Percentiles rank a stretch among this genome's conserved stretches.
Conservation (phyloP, 768 basidiomycete species). For the Daedalea quercina region DNA sequence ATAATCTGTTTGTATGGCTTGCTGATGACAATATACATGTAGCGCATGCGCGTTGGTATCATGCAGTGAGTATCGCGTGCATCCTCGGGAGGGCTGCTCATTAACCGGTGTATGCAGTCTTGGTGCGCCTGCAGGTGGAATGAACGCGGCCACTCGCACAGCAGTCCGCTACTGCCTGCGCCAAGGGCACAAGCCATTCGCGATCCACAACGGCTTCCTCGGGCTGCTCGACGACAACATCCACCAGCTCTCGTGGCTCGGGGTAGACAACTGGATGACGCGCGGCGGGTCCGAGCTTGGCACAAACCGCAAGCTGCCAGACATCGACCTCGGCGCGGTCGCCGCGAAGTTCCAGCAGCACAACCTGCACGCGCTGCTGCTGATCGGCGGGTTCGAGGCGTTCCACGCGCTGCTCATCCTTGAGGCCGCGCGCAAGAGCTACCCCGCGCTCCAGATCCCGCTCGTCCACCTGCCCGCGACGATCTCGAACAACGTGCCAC, state of each 20-base stretch:
- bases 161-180: conserved; percentile 89
- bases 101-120: conserved; percentile 42
- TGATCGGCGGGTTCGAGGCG: conserved; percentile 97
- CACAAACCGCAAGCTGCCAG: conserved; percentile 87
- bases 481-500: conserved; percentile 95
- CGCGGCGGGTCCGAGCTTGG: conserved; percentile 97
- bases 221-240: conserved; percentile 90
- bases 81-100: background rate
- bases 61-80: conserved; percentile 57
- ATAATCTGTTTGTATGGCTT: background rate
- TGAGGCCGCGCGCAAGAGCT: conserved; percentile 72
- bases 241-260: conserved; percentile 86
- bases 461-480: conserved; percentile 96
- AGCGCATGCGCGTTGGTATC: conserved; percentile 77
- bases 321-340: conserved; percentile 78
- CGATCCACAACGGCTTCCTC: conserved; percentile 92
- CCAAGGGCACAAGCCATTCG: conserved; percentile 90
- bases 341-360: conserved; percentile 91
- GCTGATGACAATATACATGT: background rate
- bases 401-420: conserved; percentile 75
- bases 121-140: conserved; percentile 96
- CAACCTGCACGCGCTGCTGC: conserved; percentile 67
- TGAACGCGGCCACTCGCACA: conserved; percentile 96
- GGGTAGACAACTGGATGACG: conserved; percentile 93
- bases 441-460: conserved; percentile 92